A percentile compares a stretch with the other conserved stretches of the same genome.
Conservation (phyloP, 1,284 basidiomycete genomes). For the Sporisorium scitamineum region DNA sequence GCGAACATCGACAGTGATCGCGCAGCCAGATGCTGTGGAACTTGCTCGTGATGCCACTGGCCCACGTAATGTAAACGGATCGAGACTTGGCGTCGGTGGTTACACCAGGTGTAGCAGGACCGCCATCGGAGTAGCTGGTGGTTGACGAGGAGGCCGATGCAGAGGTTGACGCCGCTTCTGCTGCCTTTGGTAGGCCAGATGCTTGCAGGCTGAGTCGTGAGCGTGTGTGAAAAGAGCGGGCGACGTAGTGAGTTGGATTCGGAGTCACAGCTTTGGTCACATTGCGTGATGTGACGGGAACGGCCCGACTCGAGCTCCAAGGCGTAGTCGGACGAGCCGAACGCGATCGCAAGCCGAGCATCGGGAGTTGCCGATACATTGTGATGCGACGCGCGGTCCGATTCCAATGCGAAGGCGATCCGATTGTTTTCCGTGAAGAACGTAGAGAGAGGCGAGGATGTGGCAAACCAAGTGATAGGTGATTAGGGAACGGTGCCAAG, state of each 20-base stretch:
- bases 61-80: slow-evolving; percentile 47
- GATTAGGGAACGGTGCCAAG: neutral
- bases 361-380: slow-evolving; percentile 39
- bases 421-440: neutral
- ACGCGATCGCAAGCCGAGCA: slow-evolving; percentile 8
- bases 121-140: slow-evolving; percentile 27
- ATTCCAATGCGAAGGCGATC: neutral
- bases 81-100: slow-evolving; percentile 26
- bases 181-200: neutral
- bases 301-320: neutral
- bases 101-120: slow-evolving; percentile 32
- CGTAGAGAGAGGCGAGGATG: neutral
- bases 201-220: slow-evolving; percentile 11
- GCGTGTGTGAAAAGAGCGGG: slow-evolving; percentile 12
- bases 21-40: slow-evolving; percentile 78
- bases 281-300: slow-evolving; percentile 12
- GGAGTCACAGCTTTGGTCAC: neutral
- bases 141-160: slow-evolving; percentile 5
- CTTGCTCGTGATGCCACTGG: slow-evolving; percentile 43
- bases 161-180: slow-evolving; percentile 14
- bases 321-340: slow-evolving; percentile 26
- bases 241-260: neutral
- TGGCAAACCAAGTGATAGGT: too few relatives aligned
- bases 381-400: neutral
- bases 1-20: slow-evolving; percentile 88